A percentile compares a stretch with the other conserved stretches of the same genome.
Conservation (phyloP, 306 rosid genomes). For the Calophaca sinica region DNA sequence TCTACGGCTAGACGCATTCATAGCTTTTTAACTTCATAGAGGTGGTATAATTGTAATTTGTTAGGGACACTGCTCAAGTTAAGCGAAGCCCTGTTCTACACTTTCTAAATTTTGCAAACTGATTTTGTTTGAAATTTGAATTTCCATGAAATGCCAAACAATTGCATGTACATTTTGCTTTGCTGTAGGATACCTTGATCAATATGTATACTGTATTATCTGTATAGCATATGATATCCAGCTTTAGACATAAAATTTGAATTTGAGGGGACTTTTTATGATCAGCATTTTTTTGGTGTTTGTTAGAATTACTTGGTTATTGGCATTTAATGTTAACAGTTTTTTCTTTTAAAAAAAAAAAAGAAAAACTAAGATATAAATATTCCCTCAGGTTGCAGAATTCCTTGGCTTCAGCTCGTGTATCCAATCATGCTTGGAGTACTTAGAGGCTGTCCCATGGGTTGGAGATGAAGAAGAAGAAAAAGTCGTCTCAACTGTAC, state of each 20-base stretch:
- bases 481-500: conserved; percentile 81
- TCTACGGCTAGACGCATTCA: neutral
- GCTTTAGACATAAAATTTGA: conserved; percentile 9
- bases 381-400: conserved; percentile 77
- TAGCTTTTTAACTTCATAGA: neutral
- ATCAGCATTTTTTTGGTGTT: neutral
- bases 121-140: neutral
- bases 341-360: neutral
- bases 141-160: conserved; percentile 4
- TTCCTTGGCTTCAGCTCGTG: conserved; percentile 80
- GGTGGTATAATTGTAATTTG: neutral
- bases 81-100: neutral
- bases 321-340: neutral
- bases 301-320: neutral
- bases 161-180: neutral
- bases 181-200: neutral
- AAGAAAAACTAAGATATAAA: conserved; percentile 27
- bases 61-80: neutral
- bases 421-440: conserved; percentile 85
- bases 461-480: conserved; percentile 97
- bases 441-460: conserved; percentile 97
- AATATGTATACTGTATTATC: neutral
- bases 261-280: conserved; percentile 3
- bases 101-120: neutral
- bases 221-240: conserved; percentile 9